Base-by-base conservation (phyloP, 1,284 basidiomycete genomes). In the Fomitopsis palustris region DNA sequence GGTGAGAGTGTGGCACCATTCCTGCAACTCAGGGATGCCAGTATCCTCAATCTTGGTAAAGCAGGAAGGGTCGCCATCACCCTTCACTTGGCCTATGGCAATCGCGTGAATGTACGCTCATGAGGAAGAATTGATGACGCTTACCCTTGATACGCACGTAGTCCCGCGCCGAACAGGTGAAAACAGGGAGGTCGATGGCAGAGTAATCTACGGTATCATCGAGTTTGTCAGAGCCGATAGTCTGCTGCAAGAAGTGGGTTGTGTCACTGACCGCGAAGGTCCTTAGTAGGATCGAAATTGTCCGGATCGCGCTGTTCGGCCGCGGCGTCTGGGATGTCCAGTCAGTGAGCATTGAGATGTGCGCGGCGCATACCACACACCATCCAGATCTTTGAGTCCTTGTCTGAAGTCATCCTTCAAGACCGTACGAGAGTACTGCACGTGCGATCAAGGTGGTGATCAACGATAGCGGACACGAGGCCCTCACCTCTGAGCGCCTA, bases 131-230 rank as follows among this genome's bases (percentile, higher is more conserved):
- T 23, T 7, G 21, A 16, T 17, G 7, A 6, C 27, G 33, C 63
- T 14, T 53, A 64, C 61, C 57, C 62, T 57, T 61, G 31, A 58
- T 47, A 16, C 47, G 60, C 29, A 85, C 77, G 63, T 87, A 86
- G 67, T 87, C 84, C 16, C 84, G 78, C 29, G 82, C 79, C 0
- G 84, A 86, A 59, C 78, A 80, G 7, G 83, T 84, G 70, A 86
- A 86, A 12, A 85, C 83, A 3, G 85, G 85, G 4, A 86, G 75
- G 60, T 86, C 75, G 56, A 86, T 84, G 1, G 75, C 77, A 25
- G 78, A 76, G 61, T 86, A 86, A 65, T 86, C 84, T 85, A 56
- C 7, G 39, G 27, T 23, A 33, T 17, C 2, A 19, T 41, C n/a
- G 21, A 19, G 27, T 54, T 5, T 52, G 9, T 55, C 10, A 41